Conservation (phyloP, 306 rosid species). For the Notholithocarpus densiflorus region DNA sequence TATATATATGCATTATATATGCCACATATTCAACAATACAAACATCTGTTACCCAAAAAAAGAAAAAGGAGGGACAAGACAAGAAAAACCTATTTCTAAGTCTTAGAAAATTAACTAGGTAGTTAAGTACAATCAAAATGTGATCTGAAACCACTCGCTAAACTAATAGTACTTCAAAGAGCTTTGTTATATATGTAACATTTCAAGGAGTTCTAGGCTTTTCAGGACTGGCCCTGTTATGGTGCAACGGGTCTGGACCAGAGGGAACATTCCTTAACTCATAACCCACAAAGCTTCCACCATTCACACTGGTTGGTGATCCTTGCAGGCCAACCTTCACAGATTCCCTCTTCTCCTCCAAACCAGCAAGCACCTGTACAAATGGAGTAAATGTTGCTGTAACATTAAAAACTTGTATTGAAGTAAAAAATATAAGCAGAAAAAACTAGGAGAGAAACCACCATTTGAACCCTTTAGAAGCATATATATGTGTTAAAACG, state of each 20-base stretch:
- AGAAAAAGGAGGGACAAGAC: neutral
- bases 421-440: neutral
- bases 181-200: neutral
- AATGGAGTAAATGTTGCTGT: neutral
- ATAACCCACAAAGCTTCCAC: slow-evolving; percentile 20
- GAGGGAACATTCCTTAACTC: slow-evolving; percentile 63
- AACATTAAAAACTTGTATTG: neutral
- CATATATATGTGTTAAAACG: neutral
- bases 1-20: neutral
- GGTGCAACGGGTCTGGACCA: slow-evolving; percentile 77
- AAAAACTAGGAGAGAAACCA: neutral
- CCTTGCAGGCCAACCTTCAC: slow-evolving; percentile 27
- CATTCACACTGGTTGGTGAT: slow-evolving; percentile 18
- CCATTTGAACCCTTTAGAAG: neutral
- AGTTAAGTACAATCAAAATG: neutral
- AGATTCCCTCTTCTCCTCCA: slow-evolving; percentile 23
- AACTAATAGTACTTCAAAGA: neutral
- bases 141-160: neutral
- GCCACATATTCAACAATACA: neutral
- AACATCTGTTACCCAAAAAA: neutral
- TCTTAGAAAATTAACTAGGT: neutral
- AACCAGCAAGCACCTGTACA: slow-evolving; percentile 36
- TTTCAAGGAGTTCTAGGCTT: slow-evolving; percentile 51
- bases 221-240: slow-evolving; percentile 48
- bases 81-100: neutral